A percentile compares a stretch with the other conserved stretches of the same genome.
phyloP scores from a whole-genome alignment of 208 protist genomes.

The Entamoeba histolytica region DNA sequence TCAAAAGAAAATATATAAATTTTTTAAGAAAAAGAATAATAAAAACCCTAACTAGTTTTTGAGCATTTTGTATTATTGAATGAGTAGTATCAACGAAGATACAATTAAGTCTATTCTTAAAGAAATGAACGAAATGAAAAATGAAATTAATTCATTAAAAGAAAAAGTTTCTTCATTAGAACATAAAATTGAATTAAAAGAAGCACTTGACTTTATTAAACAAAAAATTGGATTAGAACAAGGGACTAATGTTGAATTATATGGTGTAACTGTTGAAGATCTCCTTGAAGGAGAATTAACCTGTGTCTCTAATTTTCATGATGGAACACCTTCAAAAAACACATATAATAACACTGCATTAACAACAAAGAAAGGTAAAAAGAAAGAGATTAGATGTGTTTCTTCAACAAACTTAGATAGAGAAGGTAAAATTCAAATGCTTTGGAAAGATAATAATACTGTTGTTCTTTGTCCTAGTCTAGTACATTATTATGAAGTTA shows the following conservation, averaged over 20 bases:
- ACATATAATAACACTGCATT: not conserved
- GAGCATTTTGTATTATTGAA: too few relatives aligned
- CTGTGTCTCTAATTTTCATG: not conserved
- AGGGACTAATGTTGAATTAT: not conserved
- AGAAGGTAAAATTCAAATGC: not conserved
- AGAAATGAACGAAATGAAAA: too few relatives aligned
- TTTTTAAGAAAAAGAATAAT: too few relatives aligned
- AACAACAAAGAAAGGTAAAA: not conserved
- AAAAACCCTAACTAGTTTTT: too few relatives aligned
- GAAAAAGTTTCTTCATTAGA: too few relatives aligned
- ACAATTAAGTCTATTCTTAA: too few relatives aligned
- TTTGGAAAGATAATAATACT: not conserved
- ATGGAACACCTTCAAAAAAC: not conserved
- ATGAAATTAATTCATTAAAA: too few relatives aligned
- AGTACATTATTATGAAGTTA: not conserved
- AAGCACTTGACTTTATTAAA: not conserved
- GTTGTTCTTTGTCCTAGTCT: not conserved
- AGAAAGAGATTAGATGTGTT: not conserved
- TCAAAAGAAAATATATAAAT: too few relatives aligned
- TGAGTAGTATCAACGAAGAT: too few relatives aligned
- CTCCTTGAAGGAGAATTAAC: not conserved
- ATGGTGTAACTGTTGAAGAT: not conserved
- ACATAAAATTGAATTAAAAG: not conserved
- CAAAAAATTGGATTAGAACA: not conserved
- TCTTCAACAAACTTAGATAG: not conserved